Evolutionary conservation across 1,139 yeast genomes (phyloP).

Genomic region (Spathaspora sp.): DNA sequence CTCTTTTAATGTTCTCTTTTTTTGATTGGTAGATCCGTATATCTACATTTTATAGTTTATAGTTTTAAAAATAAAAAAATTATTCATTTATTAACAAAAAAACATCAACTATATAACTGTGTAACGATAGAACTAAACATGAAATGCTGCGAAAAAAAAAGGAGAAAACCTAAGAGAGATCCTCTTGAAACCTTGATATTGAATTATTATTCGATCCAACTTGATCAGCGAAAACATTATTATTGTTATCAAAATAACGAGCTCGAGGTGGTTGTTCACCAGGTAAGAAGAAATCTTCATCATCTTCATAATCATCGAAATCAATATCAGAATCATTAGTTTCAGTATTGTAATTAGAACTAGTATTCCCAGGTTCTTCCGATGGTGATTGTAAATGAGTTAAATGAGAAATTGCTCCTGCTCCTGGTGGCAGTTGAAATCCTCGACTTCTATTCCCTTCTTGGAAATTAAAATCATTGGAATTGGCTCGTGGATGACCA

Average conservation of each 20-base stretch:
- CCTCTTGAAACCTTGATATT: slow-evolving; percentile 14
- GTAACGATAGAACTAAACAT: neutral
- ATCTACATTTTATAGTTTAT: no score
- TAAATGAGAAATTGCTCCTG: neutral
- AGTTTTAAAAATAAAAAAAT: no score
- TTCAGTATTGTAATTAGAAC: slow-evolving; percentile 9
- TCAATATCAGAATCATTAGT: slow-evolving; percentile 9
- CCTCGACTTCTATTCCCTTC: slow-evolving; percentile 4
- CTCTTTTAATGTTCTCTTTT: neutral
- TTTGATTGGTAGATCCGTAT: no score
- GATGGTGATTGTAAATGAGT: slow-evolving; percentile 2
- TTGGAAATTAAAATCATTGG: slow-evolving; percentile 16
- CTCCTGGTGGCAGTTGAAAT: neutral
- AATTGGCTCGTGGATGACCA: slow-evolving; percentile 17
- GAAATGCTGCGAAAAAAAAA: neutral
- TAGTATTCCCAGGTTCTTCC: slow-evolving; percentile 7
- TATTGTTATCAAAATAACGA: neutral
- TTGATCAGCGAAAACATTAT: slow-evolving; percentile 10
- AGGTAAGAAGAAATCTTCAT: slow-evolving; percentile 12
- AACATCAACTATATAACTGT: no score
- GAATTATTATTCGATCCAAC: slow-evolving; percentile 12
- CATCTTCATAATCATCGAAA: slow-evolving; percentile 13
- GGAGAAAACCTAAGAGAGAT: slow-evolving; percentile 3
- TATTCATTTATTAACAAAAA: no score
- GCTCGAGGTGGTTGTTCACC: slow-evolving; percentile 9